These are phyloP conservation scores for Rhodotorula babjevae DNA, from an alignment of 768 basidiomycete genomes.

Conservation along the genomic window DNA sequence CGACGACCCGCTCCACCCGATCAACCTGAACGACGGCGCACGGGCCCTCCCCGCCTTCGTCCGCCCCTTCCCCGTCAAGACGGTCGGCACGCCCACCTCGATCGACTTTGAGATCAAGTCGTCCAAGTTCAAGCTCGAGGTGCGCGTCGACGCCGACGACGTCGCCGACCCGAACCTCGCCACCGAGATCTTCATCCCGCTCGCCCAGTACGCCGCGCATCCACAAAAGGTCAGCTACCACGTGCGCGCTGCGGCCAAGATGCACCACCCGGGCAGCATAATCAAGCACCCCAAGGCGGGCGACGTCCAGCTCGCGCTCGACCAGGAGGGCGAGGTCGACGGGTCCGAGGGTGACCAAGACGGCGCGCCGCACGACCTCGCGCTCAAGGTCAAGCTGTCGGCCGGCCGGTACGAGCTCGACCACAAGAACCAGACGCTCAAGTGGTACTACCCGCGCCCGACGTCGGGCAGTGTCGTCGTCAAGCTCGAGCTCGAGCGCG, in stretches of 20 bases:
- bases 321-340: neutral
- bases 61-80: slow-evolving; percentile 72
- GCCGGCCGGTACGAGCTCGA: slow-evolving; percentile 54
- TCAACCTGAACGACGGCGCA: slow-evolving; percentile 69
- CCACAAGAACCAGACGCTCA: slow-evolving; percentile 52
- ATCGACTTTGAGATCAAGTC: slow-evolving; percentile 71
- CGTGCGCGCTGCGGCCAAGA: slow-evolving; percentile 5
- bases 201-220: slow-evolving; percentile 73
- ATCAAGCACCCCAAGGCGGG: slow-evolving; percentile 20
- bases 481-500: slow-evolving; percentile 51
- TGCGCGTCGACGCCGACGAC: slow-evolving; percentile 63
- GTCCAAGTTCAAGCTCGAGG: slow-evolving; percentile 64
- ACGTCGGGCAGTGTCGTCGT: slow-evolving; percentile 44
- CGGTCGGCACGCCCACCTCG: slow-evolving; percentile 63
- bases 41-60: slow-evolving; percentile 78
- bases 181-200: slow-evolving; percentile 88
- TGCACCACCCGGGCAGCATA: neutral
- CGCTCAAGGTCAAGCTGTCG: slow-evolving; percentile 47
- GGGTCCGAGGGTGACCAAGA: neutral
- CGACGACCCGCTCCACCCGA: slow-evolving; percentile 30
- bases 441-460: slow-evolving; percentile 54
- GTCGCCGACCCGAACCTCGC: slow-evolving; percentile 50
- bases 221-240: slow-evolving; percentile 24
- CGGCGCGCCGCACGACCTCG: slow-evolving; percentile 38
- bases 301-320: neutral